These are phyloP conservation scores for Leccinum subrobustum DNA, from an alignment of 1,284 basidiomycete species.

Conservation along the genomic window DNA sequence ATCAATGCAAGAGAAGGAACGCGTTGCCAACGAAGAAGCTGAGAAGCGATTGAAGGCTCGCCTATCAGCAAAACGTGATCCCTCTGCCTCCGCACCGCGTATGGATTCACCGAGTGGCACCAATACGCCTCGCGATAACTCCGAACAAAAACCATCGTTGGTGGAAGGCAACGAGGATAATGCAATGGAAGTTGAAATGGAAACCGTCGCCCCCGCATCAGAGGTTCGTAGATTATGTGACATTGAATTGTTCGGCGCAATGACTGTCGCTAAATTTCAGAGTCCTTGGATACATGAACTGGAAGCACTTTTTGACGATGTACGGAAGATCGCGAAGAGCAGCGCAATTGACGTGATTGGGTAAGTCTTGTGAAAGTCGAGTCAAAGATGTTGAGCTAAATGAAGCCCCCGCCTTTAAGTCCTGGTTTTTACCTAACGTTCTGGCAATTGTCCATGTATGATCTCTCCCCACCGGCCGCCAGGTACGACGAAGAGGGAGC, in stretches of 20 bases:
- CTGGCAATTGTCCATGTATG: conserved; percentile 91
- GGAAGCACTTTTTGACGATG: conserved; percentile 64
- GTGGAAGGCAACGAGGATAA: conserved; percentile 47
- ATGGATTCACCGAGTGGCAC: conserved; percentile 57
- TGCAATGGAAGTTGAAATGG: conserved; percentile 49
- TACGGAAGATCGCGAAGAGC: conserved; percentile 65
- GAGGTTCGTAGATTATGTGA: conserved; percentile 22
- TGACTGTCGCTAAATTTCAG: conserved; percentile 36
- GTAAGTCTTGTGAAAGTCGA: conserved; percentile 41
- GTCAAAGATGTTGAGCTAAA: conserved; percentile 4
- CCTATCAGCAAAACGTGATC: conserved; percentile 72
- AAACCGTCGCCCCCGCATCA: conserved; percentile 13
- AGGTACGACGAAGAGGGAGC: conserved; percentile 71
- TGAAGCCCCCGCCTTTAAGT: conserved; percentile 39
- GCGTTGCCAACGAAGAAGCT: conserved; percentile 64
- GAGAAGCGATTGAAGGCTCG: conserved; percentile 77
- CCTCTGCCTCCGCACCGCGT: conserved; percentile 45
- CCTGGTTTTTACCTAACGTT: conserved; percentile 91
- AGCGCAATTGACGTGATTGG: conserved; percentile 68
- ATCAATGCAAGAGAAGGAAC: conserved; percentile 61
- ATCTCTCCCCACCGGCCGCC: conserved; percentile 70
- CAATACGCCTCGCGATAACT: conserved; percentile 35
- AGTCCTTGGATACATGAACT: conserved; percentile 78
- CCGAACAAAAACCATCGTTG: conserved; percentile 34
- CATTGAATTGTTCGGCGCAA: conserved; percentile 2